A percentile compares a stretch with the other conserved stretches of the same genome.
Evolutionary conservation across 1,139 yeast species (phyloP).

Genomic region (Taphrina flavorubra): DNA sequence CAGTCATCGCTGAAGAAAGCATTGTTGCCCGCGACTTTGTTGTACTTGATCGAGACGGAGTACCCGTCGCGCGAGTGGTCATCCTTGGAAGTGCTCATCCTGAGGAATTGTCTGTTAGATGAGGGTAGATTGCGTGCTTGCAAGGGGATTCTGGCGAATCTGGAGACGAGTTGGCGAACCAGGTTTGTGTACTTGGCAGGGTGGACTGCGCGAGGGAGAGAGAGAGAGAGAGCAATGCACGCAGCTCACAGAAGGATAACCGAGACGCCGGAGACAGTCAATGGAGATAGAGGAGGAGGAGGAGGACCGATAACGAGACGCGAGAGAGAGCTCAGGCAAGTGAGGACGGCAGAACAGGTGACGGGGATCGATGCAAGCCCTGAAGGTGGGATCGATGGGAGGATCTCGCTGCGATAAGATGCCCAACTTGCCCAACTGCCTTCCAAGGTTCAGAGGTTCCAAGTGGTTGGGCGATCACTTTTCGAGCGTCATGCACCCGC

Average conservation of each 20-base stretch:
- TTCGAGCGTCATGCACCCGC: background rate
- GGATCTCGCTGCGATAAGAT: background rate
- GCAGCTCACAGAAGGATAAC: no score
- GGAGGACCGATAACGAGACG: constrained; percentile 3
- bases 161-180: constrained; percentile 3
- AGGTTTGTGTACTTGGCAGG: background rate
- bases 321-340: background rate
- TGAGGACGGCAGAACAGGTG: no score
- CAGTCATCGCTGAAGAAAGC: constrained; percentile 35
- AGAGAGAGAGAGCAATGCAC: background rate
- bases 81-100: constrained; percentile 9
- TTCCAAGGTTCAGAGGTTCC: background rate
- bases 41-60: constrained; percentile 32
- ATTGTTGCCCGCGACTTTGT: constrained; percentile 21
- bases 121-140: background rate
- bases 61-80: constrained; percentile 10
- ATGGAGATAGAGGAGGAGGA: background rate
- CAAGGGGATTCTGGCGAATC: constrained; percentile 11
- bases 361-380: no score
- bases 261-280: no score
- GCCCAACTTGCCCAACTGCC: background rate
- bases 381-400: no score
- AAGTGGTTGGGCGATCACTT: constrained; percentile 2
- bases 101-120: background rate
- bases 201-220: background rate